Evolutionary conservation across 495 filamentous ascomycete species (phyloP).

Genomic region (Thermothielavioides terrestris): DNA sequence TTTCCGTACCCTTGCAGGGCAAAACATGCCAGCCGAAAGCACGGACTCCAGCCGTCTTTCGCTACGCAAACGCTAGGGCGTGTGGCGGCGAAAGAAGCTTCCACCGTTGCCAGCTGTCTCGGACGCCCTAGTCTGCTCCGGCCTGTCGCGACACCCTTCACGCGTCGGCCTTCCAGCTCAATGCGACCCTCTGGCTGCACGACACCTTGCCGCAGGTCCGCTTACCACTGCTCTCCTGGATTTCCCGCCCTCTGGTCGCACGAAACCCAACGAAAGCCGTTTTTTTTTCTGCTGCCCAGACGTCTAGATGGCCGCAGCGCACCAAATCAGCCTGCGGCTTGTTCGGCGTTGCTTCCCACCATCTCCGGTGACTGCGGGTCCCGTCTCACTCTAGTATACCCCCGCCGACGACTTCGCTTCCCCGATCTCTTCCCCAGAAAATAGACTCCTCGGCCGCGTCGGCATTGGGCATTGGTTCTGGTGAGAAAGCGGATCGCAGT

Average conservation of each 20-base stretch:
- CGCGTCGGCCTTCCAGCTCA: conserved; percentile 15
- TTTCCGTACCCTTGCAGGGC: no score
- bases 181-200: conserved; percentile 25
- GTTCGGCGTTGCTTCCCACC: conserved; percentile 39
- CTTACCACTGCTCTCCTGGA: conserved; percentile 17
- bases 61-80: conserved; percentile 14
- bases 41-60: neutral
- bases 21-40: neutral
- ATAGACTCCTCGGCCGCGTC: conserved; percentile 4
- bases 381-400: no score
- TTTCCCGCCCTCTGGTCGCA: conserved; percentile 20
- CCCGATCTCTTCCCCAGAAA: conserved; percentile 15
- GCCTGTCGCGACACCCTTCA: conserved; percentile 17
- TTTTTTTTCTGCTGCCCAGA: conserved; percentile 12
- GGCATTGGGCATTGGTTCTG: conserved; percentile 26
- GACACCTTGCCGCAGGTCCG: conserved; percentile 20
- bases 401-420: no score
- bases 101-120: conserved; percentile 19
- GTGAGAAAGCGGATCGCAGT: conserved; percentile 12
- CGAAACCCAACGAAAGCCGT: conserved; percentile 22
- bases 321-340: conserved; percentile 44
- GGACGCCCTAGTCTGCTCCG: conserved; percentile 5
- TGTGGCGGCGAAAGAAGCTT: conserved; percentile 16
- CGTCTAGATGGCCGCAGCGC: conserved; percentile 18
- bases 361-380: conserved; percentile 11